Base-by-base conservation (phyloP, 345 rosid species). In the Syzygium grande region DNA sequence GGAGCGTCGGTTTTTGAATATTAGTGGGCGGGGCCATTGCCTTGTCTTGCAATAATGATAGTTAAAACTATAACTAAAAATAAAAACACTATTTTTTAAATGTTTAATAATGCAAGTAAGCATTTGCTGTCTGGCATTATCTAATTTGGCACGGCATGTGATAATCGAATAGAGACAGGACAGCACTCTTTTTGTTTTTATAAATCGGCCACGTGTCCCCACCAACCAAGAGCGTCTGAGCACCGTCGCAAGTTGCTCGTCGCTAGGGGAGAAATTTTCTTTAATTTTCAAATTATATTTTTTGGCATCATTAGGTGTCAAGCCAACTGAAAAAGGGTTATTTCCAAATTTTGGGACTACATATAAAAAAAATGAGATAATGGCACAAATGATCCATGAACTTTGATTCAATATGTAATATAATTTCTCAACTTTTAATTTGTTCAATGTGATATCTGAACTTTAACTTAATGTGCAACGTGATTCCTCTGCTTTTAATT, bases 201-300 rank as follows among this genome's bases (percentile, higher is more conserved):
- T 11, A 21, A 55, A 73, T 9, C 23, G 5, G 0, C 80, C 49
- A 73, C 49, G 80, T 73, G 83, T 73, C 49, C 83, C 83, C 49
- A 73, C 27, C 80, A 73, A 19, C 49, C 80, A 19, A 73, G 25
- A 41, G 27, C 27, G 83, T 73, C 83, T 10, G 80, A 73, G 73
- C 5, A 13, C 38, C 73, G 21, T 61, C 73, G 27, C 30, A 23
- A 9, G 17, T 73, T 38, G 80, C 49, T 9, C 0, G 22, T 29
- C 79, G 8, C 79, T 1, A 0, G 0, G 38, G 38, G 38, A n/a
- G 73, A 61, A n/a, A 61, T 7, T n/a, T 61, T 34, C 0, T 15
- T 6, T 14, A 61, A 61, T 30, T 34, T 30, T 30, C 43, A 21
- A 34, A 17, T 68, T 17, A 68, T 34, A 19, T 41, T 17, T 15